phyloP scores from a whole-genome alignment of 768 basidiomycete genomes.

The Mycena maculata region DNA sequence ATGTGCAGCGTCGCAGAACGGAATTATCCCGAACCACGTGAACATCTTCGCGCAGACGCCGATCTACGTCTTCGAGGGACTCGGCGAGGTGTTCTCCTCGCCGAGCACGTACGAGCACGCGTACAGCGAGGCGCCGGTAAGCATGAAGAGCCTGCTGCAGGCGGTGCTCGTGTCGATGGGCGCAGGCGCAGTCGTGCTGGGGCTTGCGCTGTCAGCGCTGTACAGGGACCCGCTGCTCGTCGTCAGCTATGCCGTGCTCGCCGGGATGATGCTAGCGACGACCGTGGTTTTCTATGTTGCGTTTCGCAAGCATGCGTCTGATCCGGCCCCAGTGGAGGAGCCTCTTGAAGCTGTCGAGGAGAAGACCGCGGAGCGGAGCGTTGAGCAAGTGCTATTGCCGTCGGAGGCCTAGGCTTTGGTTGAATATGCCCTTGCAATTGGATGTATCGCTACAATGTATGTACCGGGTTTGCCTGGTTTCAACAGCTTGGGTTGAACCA shows the following conservation, averaged over 20 bases:
- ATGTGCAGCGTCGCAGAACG: neutral
- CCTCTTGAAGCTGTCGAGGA: neutral
- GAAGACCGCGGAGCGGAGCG: neutral
- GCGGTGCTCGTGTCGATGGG: slow-evolving; percentile 25
- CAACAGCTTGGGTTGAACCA: neutral
- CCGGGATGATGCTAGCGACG: slow-evolving; percentile 17
- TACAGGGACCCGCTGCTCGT: slow-evolving; percentile 27
- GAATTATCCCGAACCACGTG: slow-evolving; percentile 15
- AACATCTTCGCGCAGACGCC: slow-evolving; percentile 20
- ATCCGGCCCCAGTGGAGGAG: neutral
- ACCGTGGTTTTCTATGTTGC: slow-evolving; percentile 1
- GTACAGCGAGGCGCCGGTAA: slow-evolving; percentile 21
- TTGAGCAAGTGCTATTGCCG: neutral
- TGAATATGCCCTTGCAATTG: neutral
- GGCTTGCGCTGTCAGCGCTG: slow-evolving; percentile 17
- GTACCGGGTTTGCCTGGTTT: neutral
- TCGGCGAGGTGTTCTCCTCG: slow-evolving; percentile 31
- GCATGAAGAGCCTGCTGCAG: slow-evolving; percentile 27
- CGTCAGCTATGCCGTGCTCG: slow-evolving; percentile 15
- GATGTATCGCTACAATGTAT: too few species aligned
- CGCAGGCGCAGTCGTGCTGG: slow-evolving; percentile 15
- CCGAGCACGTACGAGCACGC: slow-evolving; percentile 28
- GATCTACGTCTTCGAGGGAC: slow-evolving; percentile 28
- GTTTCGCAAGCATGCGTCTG: slow-evolving; percentile 7
- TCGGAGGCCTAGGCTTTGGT: neutral